phyloP scores from a whole-genome alignment of 768 basidiomycete genomes.

The Termitomyces bulborhizus region DNA sequence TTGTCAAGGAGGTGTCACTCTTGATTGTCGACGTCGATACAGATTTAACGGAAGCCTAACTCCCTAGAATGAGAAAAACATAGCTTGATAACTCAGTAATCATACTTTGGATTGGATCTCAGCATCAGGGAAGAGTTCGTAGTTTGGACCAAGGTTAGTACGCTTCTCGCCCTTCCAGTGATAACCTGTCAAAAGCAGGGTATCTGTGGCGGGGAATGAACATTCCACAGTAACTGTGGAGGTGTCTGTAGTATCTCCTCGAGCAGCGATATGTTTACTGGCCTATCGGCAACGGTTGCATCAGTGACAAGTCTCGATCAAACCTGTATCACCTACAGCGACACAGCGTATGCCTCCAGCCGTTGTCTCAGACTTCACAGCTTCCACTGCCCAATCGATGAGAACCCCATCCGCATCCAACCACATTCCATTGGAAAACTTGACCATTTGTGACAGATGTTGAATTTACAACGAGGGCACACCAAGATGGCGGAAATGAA shows the following conservation, averaged over 20 bases:
- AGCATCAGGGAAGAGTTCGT: constrained; percentile 25
- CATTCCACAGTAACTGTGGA: constrained; percentile 27
- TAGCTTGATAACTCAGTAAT: neutral
- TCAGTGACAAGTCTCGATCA: neutral
- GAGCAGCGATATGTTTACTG: constrained; percentile 23
- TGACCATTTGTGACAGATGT: constrained; percentile 17
- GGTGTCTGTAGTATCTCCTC: constrained; percentile 27
- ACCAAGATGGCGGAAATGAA: neutral
- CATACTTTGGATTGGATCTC: constrained; percentile 14
- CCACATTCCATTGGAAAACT: constrained; percentile 29
- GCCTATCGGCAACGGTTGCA: constrained; percentile 11
- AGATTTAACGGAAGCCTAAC: constrained; percentile 12
- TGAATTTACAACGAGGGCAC: neutral
- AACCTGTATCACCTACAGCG: constrained; percentile 14
- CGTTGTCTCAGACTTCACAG: constrained; percentile 18
- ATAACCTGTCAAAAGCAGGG: neutral
- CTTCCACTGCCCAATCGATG: constrained; percentile 26
- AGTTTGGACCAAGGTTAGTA: constrained; percentile 18
- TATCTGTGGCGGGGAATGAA: constrained; percentile 21
- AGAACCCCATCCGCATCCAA: constrained; percentile 7
- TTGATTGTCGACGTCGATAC: constrained; percentile 10
- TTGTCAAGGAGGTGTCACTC: constrained; percentile 15
- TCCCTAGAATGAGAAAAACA: constrained; percentile 5
- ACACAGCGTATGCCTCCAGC: constrained; percentile 22
- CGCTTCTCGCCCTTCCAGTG: constrained; percentile 18